These are phyloP conservation scores for Leucocoprinus sp. DNA, from an alignment of 768 basidiomycete genomes.

Conservation along the genomic window DNA sequence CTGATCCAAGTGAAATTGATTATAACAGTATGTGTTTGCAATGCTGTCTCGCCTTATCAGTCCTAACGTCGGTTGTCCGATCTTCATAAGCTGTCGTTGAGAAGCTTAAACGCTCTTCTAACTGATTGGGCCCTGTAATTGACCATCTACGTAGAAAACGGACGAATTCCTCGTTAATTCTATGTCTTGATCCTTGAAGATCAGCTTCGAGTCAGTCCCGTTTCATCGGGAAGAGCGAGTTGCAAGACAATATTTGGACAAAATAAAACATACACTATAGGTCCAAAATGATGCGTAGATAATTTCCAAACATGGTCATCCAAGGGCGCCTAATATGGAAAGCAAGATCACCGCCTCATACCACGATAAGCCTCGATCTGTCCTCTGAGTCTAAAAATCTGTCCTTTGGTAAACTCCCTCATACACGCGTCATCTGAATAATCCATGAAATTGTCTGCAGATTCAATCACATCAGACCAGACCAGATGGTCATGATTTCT, in stretches of 20 bases:
- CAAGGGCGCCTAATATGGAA: background rate
- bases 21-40: slow-evolving; percentile 49
- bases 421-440: slow-evolving; percentile 37
- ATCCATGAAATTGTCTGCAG: slow-evolving; percentile 26
- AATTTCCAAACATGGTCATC: background rate
- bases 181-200: background rate
- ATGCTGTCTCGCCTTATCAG: background rate
- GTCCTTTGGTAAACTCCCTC: slow-evolving; percentile 25
- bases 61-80: too few species aligned
- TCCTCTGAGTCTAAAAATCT: slow-evolving; percentile 11
- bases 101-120: background rate
- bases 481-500: background rate
- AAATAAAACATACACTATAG: background rate
- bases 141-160: background rate
- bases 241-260: too few species aligned
- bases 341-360: slow-evolving; percentile 3
- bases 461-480: background rate
- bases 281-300: background rate
- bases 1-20: slow-evolving; percentile 66
- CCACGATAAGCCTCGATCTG: slow-evolving; percentile 9
- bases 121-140: background rate
- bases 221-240: background rate
- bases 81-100: background rate
- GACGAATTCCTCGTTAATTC: background rate
- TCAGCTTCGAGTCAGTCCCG: background rate